Evolutionary conservation across 2,329 filamentous ascomycete species (phyloP).

Genomic region (Arthroderma sp.): DNA sequence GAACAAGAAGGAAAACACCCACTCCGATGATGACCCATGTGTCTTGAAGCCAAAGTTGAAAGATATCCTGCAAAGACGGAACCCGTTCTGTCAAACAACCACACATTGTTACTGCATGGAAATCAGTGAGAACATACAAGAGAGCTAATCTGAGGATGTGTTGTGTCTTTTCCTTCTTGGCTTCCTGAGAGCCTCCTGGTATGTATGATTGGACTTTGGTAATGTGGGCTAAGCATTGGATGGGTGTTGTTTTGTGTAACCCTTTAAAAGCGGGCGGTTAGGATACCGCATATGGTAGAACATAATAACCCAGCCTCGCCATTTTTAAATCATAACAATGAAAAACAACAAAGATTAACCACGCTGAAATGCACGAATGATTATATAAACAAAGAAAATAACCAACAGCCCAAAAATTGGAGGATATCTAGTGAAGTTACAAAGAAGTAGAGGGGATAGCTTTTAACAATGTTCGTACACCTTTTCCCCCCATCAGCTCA

Average conservation of each 20-base stretch:
- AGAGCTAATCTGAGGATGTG: conserved; percentile 34
- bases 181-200: no score
- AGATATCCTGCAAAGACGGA: conserved; percentile 24
- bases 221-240: no score
- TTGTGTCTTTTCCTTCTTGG: conserved; percentile 1
- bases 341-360: neutral
- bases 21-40: conserved; percentile 28
- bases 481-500: conserved; percentile 25
- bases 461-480: no score
- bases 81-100: neutral
- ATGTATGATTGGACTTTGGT: no score
- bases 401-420: no score
- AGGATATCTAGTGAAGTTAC: no score
- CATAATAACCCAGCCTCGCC: no score
- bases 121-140: conserved; percentile 29
- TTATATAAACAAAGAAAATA: no score
- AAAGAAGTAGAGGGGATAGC: no score
- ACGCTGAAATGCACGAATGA: neutral
- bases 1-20: neutral
- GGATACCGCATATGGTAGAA: no score
- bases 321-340: neutral
- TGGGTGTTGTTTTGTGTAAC: no score
- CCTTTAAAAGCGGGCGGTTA: no score
- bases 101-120: conserved; percentile 19
- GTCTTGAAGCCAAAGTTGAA: conserved; percentile 35